phyloP scores from a whole-genome alignment of 768 basidiomycete genomes.

The Mycena sanguinolenta region DNA sequence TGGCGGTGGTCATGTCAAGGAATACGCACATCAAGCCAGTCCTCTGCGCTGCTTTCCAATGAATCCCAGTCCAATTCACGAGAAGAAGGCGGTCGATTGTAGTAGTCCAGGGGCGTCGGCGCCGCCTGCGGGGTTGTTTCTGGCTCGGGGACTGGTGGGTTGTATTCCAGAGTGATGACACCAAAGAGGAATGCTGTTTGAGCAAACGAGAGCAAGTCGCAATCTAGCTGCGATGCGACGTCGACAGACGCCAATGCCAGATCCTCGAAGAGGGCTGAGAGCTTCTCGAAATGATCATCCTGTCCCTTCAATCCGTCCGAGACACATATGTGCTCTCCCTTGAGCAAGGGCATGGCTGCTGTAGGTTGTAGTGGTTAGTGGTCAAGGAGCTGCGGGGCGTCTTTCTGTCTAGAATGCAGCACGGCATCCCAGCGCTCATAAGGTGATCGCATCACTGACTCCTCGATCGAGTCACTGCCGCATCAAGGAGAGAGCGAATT shows the following conservation, averaged over 20 bases:
- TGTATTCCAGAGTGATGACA: conserved; percentile 46
- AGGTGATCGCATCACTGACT: conserved; percentile 11
- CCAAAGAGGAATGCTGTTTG: conserved; percentile 54
- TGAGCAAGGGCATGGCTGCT: conserved; percentile 18
- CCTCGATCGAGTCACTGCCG: not conserved
- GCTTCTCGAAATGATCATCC: conserved; percentile 53
- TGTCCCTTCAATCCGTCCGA: conserved; percentile 51
- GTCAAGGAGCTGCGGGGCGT: conserved; percentile 22
- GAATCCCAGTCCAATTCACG: not conserved
- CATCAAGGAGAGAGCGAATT: not conserved
- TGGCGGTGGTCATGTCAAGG: too few relatives aligned
- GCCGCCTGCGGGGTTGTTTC: not conserved
- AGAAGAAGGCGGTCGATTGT: too few relatives aligned
- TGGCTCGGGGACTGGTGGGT: not conserved
- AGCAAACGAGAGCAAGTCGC: conserved; percentile 60
- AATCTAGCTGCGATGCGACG: conserved; percentile 45
- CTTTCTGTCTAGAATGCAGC: conserved; percentile 1
- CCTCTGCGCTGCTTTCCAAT: not conserved
- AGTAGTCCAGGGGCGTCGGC: too few relatives aligned
- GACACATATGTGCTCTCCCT: conserved; percentile 38
- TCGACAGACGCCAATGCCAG: conserved; percentile 60
- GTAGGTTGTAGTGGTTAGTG: not conserved
- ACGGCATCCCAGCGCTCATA: not conserved
- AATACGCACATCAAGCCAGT: not conserved
- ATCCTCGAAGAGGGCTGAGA: conserved; percentile 53